Evolutionary conservation across 352 stramenopile species (phyloP).

Genomic region (Globisporangium paroecandrum): DNA sequence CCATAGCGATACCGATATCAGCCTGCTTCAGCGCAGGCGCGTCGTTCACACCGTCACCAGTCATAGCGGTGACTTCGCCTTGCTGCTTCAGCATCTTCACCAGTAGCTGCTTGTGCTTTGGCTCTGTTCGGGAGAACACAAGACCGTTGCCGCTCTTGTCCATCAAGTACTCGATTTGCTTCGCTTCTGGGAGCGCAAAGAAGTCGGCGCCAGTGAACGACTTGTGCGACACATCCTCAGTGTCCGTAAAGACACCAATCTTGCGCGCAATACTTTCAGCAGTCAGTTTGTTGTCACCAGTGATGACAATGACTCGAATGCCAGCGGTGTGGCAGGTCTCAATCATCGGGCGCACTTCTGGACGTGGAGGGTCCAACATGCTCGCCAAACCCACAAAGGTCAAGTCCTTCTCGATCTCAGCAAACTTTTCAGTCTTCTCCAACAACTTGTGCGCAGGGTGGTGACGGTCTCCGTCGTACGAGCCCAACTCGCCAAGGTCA

Average conservation of each 20-base stretch:
- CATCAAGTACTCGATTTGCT: conserved; percentile 90
- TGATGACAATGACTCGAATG: conserved; percentile 99
- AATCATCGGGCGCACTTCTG: conserved; percentile 96
- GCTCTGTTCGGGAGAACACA: conserved; percentile 97
- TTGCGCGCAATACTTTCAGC: conserved; percentile 97
- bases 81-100: conserved; percentile 95
- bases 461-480: conserved; percentile 83
- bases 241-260: conserved; percentile 94
- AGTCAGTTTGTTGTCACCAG: conserved; percentile 98
- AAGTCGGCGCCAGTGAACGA: conserved; percentile 97
- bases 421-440: conserved; percentile 86
- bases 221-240: conserved; percentile 80
- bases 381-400: conserved; percentile 97
- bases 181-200: conserved; percentile 89
- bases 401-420: conserved; percentile 94
- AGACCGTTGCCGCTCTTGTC: conserved; percentile 82
- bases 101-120: conserved; percentile 96
- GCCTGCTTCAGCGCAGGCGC: conserved; percentile 97
- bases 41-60: conserved; percentile 99
- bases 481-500: conserved; percentile 75
- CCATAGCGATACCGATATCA: conserved; percentile 99
- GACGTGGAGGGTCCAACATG: conserved; percentile 98
- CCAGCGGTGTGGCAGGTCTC: conserved; percentile 92
- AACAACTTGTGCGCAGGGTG: conserved; percentile 82
- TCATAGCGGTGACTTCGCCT: conserved; percentile 97